Conservation (phyloP, 78 protist species). For the Chrysochromulina parva region DNA sequence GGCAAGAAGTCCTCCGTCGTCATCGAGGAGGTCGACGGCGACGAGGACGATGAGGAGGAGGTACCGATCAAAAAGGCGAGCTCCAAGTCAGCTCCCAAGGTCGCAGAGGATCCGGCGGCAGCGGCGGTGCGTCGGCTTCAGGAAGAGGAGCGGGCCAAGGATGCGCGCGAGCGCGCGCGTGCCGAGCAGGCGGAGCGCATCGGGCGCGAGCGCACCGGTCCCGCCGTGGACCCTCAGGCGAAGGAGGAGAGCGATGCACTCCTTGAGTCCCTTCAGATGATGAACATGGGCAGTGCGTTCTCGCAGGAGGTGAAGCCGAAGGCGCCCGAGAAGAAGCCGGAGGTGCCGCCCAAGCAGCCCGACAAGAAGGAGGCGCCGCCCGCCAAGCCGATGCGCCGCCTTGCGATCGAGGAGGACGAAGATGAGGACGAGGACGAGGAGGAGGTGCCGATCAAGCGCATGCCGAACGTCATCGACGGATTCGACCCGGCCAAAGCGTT, state of each 20-base stretch:
- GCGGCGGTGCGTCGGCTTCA: neutral
- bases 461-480: neutral
- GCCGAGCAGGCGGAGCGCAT: neutral
- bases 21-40: neutral
- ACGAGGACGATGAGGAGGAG: neutral
- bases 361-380: neutral
- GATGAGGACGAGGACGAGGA: too few relatives aligned
- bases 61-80: neutral
- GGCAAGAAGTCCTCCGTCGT: neutral
- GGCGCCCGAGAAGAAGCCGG: neutral
- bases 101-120: neutral
- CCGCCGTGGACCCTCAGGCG: neutral
- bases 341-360: neutral
- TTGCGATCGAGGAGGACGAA: too few relatives aligned
- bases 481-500: neutral
- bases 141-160: neutral
- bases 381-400: neutral
- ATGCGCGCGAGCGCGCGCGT: neutral
- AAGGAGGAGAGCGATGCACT: neutral
- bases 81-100: neutral
- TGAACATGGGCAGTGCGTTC: neutral
- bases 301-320: neutral
- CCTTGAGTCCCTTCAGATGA: neutral
- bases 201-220: too few relatives aligned
- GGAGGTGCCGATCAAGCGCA: too few relatives aligned